Evolutionary conservation across 2,329 filamentous ascomycete species (phyloP).

Genomic region (Alternaria consortialis): DNA sequence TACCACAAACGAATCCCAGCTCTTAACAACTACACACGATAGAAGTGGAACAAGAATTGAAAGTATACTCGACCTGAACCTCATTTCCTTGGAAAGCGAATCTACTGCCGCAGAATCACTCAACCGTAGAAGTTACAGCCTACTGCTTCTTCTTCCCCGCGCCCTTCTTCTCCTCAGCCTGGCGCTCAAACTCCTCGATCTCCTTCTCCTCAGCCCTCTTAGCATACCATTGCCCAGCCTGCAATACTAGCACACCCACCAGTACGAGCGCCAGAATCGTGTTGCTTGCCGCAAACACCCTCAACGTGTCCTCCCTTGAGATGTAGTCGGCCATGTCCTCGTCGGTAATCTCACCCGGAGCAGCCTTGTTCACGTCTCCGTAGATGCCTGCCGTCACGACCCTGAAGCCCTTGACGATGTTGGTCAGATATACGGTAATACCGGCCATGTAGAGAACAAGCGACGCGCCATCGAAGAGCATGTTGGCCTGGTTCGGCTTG

Average conservation of each 20-base stretch:
- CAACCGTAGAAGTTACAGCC: background rate
- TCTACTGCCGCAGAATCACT: background rate
- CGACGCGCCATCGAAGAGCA: conserved; percentile 85
- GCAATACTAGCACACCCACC: conserved; percentile 88
- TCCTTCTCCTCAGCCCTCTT: conserved; percentile 92
- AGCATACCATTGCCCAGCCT: conserved; percentile 98
- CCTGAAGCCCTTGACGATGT: conserved; percentile 93
- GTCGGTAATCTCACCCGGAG: conserved; percentile 40
- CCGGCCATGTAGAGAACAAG: conserved; percentile 82
- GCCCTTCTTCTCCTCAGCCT: conserved; percentile 44
- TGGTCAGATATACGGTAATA: conserved; percentile 90
- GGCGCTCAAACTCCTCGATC: conserved; percentile 68
- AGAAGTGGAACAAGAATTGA: background rate
- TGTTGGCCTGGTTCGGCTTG: conserved; percentile 90
- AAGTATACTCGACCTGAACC: background rate
- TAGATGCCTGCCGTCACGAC: conserved; percentile 80
- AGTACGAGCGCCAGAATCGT: conserved; percentile 94
- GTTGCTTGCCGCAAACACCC: conserved; percentile 92
- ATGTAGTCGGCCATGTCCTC: conserved; percentile 69
- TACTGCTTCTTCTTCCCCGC: conserved; percentile 50
- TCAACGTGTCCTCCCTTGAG: conserved; percentile 85
- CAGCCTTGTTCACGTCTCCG: conserved; percentile 54
- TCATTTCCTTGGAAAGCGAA: background rate
- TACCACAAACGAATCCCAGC: background rate
- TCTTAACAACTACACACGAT: background rate